phyloP scores from a whole-genome alignment of 805 yeast genomes.

The Myxozyma udenii region DNA sequence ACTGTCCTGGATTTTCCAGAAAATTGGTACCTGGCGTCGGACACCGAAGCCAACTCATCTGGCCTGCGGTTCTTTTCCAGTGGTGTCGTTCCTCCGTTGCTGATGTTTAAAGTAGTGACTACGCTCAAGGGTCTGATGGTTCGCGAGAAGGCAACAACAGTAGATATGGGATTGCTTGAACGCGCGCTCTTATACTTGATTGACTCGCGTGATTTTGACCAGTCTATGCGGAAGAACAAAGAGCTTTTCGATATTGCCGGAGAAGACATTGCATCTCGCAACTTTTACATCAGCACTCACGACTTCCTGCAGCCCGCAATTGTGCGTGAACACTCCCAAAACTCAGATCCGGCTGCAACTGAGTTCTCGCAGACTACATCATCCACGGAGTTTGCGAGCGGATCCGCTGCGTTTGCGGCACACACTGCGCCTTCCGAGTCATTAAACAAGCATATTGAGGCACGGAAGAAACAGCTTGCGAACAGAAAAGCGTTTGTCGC shows the following conservation, averaged over 20 bases:
- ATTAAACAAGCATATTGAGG: conserved; percentile 4
- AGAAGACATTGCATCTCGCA: background rate
- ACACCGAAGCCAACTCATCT: background rate
- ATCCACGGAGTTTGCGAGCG: background rate
- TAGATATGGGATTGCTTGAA: conserved; percentile 9
- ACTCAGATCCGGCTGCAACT: background rate
- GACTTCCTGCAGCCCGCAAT: background rate
- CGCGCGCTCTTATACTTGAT: conserved; percentile 8
- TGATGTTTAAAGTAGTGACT: conserved; percentile 7
- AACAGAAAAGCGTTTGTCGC: conserved; percentile 4
- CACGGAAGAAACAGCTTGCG: conserved; percentile 3
- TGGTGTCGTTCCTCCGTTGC: conserved; percentile 8
- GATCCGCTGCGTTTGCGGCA: background rate
- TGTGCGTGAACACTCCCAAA: background rate
- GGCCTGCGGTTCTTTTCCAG: conserved; percentile 13
- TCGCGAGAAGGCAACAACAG: conserved; percentile 3
- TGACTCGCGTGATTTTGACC: conserved; percentile 8
- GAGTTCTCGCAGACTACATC: background rate
- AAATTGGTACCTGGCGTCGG: conserved; percentile 1
- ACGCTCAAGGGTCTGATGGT: conserved; percentile 20
- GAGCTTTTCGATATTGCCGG: conserved; percentile 8
- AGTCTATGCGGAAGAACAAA: conserved; percentile 1
- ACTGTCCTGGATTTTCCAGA: conserved; percentile 12
- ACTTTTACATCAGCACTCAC: conserved; percentile 7
- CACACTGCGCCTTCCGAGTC: conserved; percentile 2